These are phyloP conservation scores for Russula ochroleuca DNA, from an alignment of 768 basidiomycete genomes.

Conservation along the genomic window DNA sequence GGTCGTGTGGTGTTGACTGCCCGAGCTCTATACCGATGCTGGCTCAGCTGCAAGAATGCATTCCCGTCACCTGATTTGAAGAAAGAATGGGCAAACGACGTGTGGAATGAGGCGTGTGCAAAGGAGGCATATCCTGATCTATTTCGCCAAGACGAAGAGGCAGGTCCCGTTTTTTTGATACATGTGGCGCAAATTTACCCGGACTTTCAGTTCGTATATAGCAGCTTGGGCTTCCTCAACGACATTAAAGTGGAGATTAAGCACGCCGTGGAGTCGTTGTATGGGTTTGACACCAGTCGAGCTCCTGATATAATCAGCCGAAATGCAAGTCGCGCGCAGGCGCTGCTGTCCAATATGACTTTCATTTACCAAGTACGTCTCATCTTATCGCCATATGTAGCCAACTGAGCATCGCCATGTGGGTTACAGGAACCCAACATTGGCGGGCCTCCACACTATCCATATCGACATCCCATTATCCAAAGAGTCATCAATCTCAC, in stretches of 20 bases:
- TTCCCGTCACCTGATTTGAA: slow-evolving; percentile 1
- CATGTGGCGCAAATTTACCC: not conserved
- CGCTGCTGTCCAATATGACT: not conserved
- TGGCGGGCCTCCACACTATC: not conserved
- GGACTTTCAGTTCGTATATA: not conserved
- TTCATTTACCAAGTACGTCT: slow-evolving; percentile 14
- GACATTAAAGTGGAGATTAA: not conserved
- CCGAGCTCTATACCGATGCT: not conserved
- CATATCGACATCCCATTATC: slow-evolving; percentile 14
- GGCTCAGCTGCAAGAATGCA: slow-evolving; percentile 14
- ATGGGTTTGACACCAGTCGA: slow-evolving; percentile 15
- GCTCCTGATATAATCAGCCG: not conserved
- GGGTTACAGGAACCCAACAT: not conserved
- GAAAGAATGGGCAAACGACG: not conserved
- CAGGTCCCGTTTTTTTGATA: not conserved
- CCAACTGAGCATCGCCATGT: not conserved
- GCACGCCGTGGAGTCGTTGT: not conserved
- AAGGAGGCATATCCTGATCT: not conserved
- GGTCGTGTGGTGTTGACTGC: not conserved
- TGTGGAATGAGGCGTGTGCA: slow-evolving; percentile 5
- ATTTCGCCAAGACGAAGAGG: not conserved
- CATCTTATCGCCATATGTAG: not conserved
- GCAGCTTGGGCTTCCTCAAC: not conserved
- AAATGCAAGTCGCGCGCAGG: not conserved
- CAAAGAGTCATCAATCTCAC: slow-evolving; percentile 17